Evolutionary conservation across 306 rosid species (phyloP), one percentile per base, ranked within the genome.

Genomic region (Myrica gale): DNA sequence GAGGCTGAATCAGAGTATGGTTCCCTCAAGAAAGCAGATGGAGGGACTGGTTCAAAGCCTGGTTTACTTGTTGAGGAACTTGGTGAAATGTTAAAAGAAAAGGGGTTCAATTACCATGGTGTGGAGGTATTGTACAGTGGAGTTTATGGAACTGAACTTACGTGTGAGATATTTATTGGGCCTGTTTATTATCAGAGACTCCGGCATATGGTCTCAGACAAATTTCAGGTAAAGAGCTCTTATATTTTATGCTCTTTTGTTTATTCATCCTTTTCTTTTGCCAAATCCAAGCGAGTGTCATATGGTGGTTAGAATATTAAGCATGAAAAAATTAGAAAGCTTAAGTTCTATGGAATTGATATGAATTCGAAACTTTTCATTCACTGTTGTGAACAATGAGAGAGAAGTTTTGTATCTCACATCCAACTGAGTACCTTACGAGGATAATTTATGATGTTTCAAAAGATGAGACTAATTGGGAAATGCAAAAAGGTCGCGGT

Each of bases 161-260:
- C 86, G 0, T 95, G 97, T 56, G 96, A 95, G 82, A 95, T 95
- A 75, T 95, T 92, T 80, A 87, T 95, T 39, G 99, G 99, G 52
- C 99, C 99, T 26, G 97, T 92, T 80, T 95, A 95, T 82, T 95
- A 95, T 88, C 99, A 95, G 75, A 88, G 97, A 71, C 88, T 95
- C 11, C 90, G 97, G 51, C 99, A 95, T 74, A 95, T 95, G 99
- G 99, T 95, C 76, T 95, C 99, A 26, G 99, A 95, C 80, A 90
- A 95, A 86, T 95, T 73, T 87, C 97, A 95, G 95, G 97, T 95
- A 47, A 50, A 63, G 44, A 62, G 52, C 60, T 72, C 73, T 26
- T 7, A 41, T 17, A 41, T 17, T 63, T 17, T 37, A 63, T 63
- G 5, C 23, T 17, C 37, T 57, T 42, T 9, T 42, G 11, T 65